phyloP scores from a whole-genome alignment of 1,139 yeast species.

The Kodamaea alishanica region DNA sequence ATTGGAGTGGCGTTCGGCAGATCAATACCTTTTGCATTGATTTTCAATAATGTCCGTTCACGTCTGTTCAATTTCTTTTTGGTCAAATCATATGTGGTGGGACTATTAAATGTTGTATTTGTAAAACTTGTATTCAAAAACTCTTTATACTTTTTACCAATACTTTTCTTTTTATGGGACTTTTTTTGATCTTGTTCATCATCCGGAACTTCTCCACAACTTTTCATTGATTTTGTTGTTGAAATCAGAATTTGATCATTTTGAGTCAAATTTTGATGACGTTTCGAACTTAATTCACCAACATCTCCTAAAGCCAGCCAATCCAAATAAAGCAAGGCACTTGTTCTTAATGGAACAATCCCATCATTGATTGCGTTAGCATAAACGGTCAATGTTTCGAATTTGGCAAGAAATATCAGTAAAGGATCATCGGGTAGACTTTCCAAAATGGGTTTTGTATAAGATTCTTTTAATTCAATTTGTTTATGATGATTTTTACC shows the following conservation, averaged over 20 bases:
- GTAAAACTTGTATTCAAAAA: slow-evolving; percentile 13
- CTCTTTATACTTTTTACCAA: slow-evolving; percentile 16
- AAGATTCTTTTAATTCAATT: slow-evolving; percentile 7
- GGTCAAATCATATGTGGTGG: slow-evolving; percentile 3
- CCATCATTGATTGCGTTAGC: slow-evolving; percentile 29
- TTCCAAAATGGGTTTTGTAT: slow-evolving; percentile 21
- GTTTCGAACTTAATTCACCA: slow-evolving; percentile 15
- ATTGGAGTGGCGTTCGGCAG: background rate
- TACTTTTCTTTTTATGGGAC: slow-evolving; percentile 4
- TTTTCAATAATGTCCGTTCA: slow-evolving; percentile 23
- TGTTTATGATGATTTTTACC: slow-evolving; percentile 6
- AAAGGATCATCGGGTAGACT: slow-evolving; percentile 24
- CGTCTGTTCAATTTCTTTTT: slow-evolving; percentile 17
- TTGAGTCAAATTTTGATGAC: slow-evolving; percentile 4
- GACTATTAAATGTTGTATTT: too few species aligned
- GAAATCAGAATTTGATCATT: slow-evolving; percentile 1
- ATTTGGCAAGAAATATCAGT: slow-evolving; percentile 15
- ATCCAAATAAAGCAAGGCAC: slow-evolving; percentile 23
- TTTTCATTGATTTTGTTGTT: slow-evolving; percentile 1
- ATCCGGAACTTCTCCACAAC: slow-evolving; percentile 13
- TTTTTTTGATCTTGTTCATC: slow-evolving; percentile 9
- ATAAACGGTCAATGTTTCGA: slow-evolving; percentile 21
- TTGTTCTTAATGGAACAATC: slow-evolving; percentile 25
- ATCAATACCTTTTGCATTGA: slow-evolving; percentile 25
- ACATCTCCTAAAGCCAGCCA: slow-evolving; percentile 33